Base-by-base conservation (phyloP, 169 alveolate genomes). In the Plasmodium cynomolgi region DNA sequence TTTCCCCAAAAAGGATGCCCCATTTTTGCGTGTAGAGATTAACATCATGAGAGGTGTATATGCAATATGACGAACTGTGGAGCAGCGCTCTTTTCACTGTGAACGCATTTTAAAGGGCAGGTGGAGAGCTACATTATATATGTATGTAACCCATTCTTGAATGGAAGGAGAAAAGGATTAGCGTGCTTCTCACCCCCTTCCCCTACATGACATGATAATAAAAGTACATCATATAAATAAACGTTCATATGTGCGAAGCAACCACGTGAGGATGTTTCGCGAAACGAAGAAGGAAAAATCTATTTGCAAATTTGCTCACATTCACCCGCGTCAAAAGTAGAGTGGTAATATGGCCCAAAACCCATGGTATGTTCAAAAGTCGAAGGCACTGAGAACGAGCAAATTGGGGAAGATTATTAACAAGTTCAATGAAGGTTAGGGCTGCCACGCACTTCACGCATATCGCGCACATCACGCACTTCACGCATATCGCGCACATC, bases 261-360 rank as follows among this genome's bases (percentile, higher is more conserved):
- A 68, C 20, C 37, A 20, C 77, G 8, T 68, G 77, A 68, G 77
- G 77, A 68, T 68, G 77, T 68, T 68, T 68, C 77, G 37, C 77
- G 7, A 8, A 68, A 68, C 77, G 58, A 72, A 84, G 50, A 84
- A 84, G 56, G 33, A 72, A 37, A 31, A 58, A 56, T 17, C 68
- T 50, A 31, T 29, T 17, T 39, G 17, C 33, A 58, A 44, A 44
- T 81, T 50, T 47, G 86, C 34, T 23, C 62, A 20, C 62, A 81
- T 41, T 81, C 20, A 81, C 68, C 17, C n/a, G 37, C 68, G 31
- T 44, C 68, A 54, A 11, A 37, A 79, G 23, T 26, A 54, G 54
- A 83, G 15, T 71, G 58, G 20, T 84, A 84, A 84, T 29, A 84
- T 84, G 93, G 93, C 93, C 44, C 93, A 84, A 75, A 84, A 84